Base-by-base conservation (phyloP, 805 yeast species). In the Myxozyma nipponensis region DNA sequence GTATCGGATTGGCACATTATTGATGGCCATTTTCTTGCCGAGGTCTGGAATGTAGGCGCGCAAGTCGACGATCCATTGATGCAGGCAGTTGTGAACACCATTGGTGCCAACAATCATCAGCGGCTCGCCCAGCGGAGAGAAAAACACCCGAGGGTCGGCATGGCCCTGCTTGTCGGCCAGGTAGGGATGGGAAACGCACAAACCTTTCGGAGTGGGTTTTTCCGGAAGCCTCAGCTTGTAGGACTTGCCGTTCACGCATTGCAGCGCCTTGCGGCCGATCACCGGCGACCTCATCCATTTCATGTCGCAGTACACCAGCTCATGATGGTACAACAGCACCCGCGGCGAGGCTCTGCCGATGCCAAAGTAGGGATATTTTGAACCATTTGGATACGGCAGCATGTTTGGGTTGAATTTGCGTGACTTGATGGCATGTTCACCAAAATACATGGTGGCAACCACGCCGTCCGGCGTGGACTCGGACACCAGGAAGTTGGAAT, bases 51-150 rank as follows among this genome's bases (percentile, higher is more conserved):
- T 41, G 13, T 46, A 24, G n/a, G 35, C 49, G 2, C 57, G 51
- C 19, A 53, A 36, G 32, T 53, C 57, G 37, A 50, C 43, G 24
- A 51, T 34, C 26, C 17, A 53, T 36, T 53, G 57, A 4, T 34
- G 36, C 36, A 53, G 37, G 26, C 57, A 53, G 18, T 47, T 53
- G 13, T 23, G 32, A 3, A 19, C n/a, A 15, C 54, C 55, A 34
- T 53, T 53, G 19, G 56, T 46, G 17, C 57, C 57, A n/a, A 47
- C 52, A 13, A 46, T 39, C 57, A 53, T 53, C n/a, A 53, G 39
- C 19, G 57, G 57, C 38, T 53, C 57, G 17, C 57, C 57, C n/a
- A n/a, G 39, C 19, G 54, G 56, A 21, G 51, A 50, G n/a, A 46
- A 35, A 32, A 52, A 40, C n/a, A 51, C 44, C 13, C 57, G 48